Evolutionary conservation across 768 basidiomycete genomes (phyloP).

Genomic region (Clitopilus hobsonii): DNA sequence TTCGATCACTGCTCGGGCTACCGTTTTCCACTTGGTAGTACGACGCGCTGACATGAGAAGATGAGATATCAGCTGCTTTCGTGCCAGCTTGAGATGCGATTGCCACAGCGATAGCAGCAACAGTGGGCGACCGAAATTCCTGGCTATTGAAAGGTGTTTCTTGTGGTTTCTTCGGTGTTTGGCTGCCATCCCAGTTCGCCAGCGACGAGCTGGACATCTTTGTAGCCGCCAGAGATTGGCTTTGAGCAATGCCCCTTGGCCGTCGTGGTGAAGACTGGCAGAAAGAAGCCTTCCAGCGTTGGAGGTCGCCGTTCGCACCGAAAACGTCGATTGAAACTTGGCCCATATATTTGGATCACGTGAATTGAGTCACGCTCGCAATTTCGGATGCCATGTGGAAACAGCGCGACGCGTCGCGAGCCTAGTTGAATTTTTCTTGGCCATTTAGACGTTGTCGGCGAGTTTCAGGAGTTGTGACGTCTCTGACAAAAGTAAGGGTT

Average conservation of each 20-base stretch:
- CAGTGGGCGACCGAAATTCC: not conserved
- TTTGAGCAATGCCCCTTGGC: not conserved
- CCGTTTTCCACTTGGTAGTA: not conserved
- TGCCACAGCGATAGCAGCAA: not conserved
- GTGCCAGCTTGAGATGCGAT: not conserved
- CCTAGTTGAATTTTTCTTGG: not conserved
- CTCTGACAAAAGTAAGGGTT: too few species aligned
- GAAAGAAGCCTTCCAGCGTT: not conserved
- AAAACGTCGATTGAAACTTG: not conserved
- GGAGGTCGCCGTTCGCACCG: not conserved
- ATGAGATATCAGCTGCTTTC: not conserved
- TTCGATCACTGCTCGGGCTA: not conserved
- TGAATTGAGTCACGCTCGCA: not conserved
- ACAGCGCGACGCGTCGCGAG: not conserved
- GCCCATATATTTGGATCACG: not conserved
- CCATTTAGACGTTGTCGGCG: not conserved
- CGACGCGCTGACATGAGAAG: not conserved
- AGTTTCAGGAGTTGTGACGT: too few species aligned
- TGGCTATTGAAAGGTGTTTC: not conserved
- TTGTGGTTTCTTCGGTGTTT: slow-evolving; percentile 3
- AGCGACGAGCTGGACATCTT: slow-evolving; percentile 13
- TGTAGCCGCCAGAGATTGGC: not conserved
- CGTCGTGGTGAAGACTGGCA: not conserved
- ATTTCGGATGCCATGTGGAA: not conserved
- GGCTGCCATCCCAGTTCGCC: slow-evolving; percentile 14